Conservation (phyloP, 2,329 filamentous ascomycete species). For the Diaporthe citriasiana region DNA sequence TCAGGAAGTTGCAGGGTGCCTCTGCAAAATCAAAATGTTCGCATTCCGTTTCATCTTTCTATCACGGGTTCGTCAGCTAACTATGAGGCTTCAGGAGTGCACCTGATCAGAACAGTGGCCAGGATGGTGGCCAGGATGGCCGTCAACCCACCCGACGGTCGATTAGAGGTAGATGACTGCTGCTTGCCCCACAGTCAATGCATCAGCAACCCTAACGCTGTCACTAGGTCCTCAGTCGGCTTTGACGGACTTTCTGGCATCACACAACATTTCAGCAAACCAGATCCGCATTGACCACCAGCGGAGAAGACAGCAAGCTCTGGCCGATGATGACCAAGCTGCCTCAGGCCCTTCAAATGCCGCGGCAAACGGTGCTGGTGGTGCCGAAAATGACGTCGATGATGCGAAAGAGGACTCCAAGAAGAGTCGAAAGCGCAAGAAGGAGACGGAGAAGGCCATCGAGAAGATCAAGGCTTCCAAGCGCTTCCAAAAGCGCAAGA, state of each 20-base stretch:
- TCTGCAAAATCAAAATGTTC: conserved; percentile 13
- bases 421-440: conserved; percentile 67
- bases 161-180: conserved; percentile 38
- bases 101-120: conserved; percentile 45
- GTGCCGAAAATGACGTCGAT: conserved; percentile 46
- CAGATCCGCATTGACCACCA: conserved; percentile 65
- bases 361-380: conserved; percentile 43
- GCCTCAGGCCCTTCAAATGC: conserved; percentile 43
- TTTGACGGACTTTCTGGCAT: conserved; percentile 68
- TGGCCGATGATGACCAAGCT: conserved; percentile 50
- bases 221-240: conserved; percentile 58
- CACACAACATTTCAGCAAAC: conserved; percentile 78
- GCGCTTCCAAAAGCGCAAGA: conserved; percentile 67
- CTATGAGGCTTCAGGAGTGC: conserved; percentile 3
- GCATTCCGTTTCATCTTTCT: background rate
- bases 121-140: conserved; percentile 20
- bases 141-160: conserved; percentile 30
- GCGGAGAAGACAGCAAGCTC: conserved; percentile 59
- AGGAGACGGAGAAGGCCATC: conserved; percentile 63
- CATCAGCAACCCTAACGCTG: background rate
- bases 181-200: conserved; percentile 7
- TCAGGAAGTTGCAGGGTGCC: background rate
- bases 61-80: background rate
- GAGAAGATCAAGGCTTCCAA: conserved; percentile 76
- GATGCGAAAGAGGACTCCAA: conserved; percentile 45